A percentile compares a stretch with the other conserved stretches of the same genome.
These are phyloP conservation scores for Pelargonium exstipulatum DNA, from an alignment of 441 rosid genomes.

Conservation along the genomic window DNA sequence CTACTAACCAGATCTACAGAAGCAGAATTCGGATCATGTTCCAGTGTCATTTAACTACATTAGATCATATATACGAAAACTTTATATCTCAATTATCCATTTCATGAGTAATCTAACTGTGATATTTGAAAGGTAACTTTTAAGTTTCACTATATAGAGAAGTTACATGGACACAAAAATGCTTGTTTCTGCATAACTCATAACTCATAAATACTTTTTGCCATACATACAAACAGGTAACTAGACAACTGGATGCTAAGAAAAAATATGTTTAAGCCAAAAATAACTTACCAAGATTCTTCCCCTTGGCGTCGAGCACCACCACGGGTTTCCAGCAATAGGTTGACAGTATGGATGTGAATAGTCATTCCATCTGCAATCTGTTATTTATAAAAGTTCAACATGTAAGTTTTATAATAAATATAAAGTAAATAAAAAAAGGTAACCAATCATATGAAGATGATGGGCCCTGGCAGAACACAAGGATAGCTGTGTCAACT, in stretches of 20 bases:
- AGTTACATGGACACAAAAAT: background rate
- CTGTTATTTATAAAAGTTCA: slow-evolving; percentile 37
- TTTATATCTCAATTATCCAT: background rate
- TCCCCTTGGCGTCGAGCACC: slow-evolving; percentile 60
- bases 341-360: slow-evolving; percentile 76
- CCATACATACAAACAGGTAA: background rate
- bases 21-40: background rate
- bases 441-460: background rate
- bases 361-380: slow-evolving; percentile 99
- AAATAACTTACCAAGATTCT: slow-evolving; percentile 70
- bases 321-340: slow-evolving; percentile 88
- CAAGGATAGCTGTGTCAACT: background rate
- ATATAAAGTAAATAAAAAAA: too few relatives aligned
- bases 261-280: background rate
- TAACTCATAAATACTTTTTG: background rate
- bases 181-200: background rate
- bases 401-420: slow-evolving; percentile 8
- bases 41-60: background rate
- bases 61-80: background rate
- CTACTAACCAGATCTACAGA: background rate
- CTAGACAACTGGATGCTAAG: background rate
- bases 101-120: slow-evolving; percentile 1
- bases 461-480: background rate
- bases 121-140: background rate
- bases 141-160: background rate